Evolutionary conservation across 768 basidiomycete genomes (phyloP).

Genomic region (Mycena capillaripes): DNA sequence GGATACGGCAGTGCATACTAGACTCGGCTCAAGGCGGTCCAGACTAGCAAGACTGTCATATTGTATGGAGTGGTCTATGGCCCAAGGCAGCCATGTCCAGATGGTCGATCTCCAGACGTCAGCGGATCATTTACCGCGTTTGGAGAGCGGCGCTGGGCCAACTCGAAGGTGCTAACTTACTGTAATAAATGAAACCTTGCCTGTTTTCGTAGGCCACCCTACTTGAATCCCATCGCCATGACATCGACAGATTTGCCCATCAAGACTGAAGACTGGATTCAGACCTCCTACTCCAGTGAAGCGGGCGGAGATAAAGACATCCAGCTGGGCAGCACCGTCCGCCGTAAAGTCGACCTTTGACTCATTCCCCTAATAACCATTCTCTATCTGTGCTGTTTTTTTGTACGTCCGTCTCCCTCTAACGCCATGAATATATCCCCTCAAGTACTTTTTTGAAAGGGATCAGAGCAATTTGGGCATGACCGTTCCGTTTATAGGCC

Average conservation of each 20-base stretch:
- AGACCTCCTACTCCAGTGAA: constrained; percentile 9
- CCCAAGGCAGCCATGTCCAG: background rate
- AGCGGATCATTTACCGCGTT: constrained; percentile 15
- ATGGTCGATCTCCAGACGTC: background rate
- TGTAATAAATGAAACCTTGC: constrained; percentile 27
- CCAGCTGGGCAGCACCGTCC: constrained; percentile 8
- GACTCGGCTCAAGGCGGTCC: background rate
- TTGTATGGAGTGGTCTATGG: background rate
- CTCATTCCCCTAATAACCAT: constrained; percentile 64
- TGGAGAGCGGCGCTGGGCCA: constrained; percentile 9
- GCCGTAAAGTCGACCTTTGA: constrained; percentile 26
- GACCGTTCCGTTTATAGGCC: constrained; percentile 23
- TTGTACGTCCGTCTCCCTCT: constrained; percentile 59
- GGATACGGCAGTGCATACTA: background rate
- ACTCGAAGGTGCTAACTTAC: background rate
- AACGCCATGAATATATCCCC: background rate
- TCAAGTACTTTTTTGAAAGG: constrained; percentile 35
- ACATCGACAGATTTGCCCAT: background rate
- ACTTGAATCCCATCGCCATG: constrained; percentile 5
- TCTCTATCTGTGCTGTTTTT: constrained; percentile 69
- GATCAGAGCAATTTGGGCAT: constrained; percentile 62
- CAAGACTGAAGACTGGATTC: constrained; percentile 15
- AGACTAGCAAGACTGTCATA: background rate
- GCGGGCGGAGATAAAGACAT: constrained; percentile 41
- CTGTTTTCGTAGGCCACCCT: background rate